These are phyloP conservation scores for Tuber borchii DNA, from an alignment of 495 filamentous ascomycete genomes.

Conservation along the genomic window DNA sequence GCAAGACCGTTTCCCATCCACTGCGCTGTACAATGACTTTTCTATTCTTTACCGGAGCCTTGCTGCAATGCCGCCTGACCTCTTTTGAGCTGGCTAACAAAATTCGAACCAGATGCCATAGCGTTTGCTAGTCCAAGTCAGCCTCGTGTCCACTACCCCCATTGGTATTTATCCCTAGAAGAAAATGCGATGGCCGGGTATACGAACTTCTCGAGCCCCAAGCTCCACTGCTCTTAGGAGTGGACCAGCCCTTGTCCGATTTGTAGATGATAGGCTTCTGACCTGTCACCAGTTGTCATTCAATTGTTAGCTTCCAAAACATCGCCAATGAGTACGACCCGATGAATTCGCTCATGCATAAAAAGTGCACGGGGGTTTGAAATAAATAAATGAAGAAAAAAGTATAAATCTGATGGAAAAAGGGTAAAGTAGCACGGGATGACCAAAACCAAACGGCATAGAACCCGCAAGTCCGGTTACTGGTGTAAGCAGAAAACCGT, in stretches of 20 bases:
- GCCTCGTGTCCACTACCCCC: neutral
- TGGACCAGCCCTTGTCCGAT: conserved; percentile 39
- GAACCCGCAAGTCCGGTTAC: conserved; percentile 1
- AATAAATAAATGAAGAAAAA: neutral
- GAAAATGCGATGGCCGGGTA: neutral
- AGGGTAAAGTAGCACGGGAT: neutral
- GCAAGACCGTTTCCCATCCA: conserved; percentile 1
- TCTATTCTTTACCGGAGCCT: neutral
- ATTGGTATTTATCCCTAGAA: neutral
- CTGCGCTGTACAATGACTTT: neutral
- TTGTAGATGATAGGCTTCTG: conserved; percentile 40
- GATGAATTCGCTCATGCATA: neutral
- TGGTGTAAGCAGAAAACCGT: neutral
- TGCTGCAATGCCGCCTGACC: conserved; percentile 33
- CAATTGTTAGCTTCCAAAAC: conserved; percentile 5
- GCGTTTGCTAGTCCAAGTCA: conserved; percentile 30
- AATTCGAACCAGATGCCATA: conserved; percentile 36
- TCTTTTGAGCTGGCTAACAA: conserved; percentile 35
- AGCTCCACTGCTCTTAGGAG: conserved; percentile 29
- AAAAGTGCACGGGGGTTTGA: neutral
- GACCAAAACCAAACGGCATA: neutral
- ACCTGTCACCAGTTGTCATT: conserved; percentile 12
- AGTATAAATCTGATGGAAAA: neutral
- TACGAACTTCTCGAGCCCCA: conserved; percentile 36
- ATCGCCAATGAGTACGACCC: neutral